Percentiles rank a stretch among this genome's conserved stretches.
Conservation (phyloP, 345 rosid species). For the Triadica sebifera region DNA sequence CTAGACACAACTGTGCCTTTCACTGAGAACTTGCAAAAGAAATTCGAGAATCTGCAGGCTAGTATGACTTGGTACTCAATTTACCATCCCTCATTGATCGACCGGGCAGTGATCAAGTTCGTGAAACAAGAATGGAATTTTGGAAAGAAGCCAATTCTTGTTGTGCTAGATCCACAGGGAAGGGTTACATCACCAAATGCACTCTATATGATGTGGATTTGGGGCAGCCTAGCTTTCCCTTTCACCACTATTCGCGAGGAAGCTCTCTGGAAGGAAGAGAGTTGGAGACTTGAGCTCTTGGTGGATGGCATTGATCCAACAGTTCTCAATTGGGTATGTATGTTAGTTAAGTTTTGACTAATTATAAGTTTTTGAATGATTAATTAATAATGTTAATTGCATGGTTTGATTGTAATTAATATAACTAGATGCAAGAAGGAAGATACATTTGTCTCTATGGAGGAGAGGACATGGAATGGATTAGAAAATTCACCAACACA, state of each 20-base stretch:
- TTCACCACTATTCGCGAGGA: slow-evolving; percentile 74
- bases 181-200: slow-evolving; percentile 72
- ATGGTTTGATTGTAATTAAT: background rate
- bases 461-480: slow-evolving; percentile 60
- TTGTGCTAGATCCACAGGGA: slow-evolving; percentile 85
- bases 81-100: slow-evolving; percentile 9
- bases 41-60: slow-evolving; percentile 18
- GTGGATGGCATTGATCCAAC: slow-evolving; percentile 70
- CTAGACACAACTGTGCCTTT: background rate
- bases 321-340: slow-evolving; percentile 66
- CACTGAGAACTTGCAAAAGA: background rate
- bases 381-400: too few relatives aligned
- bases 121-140: slow-evolving; percentile 74
- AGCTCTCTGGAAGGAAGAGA: slow-evolving; percentile 70
- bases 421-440: slow-evolving; percentile 30
- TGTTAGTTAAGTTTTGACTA: too few relatives aligned
- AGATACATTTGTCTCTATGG: slow-evolving; percentile 53
- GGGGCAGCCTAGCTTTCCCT: slow-evolving; percentile 91
- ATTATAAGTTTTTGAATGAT: too few relatives aligned
- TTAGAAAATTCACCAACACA: slow-evolving; percentile 37
- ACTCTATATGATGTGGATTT: slow-evolving; percentile 95
- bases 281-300: slow-evolving; percentile 73
- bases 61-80: slow-evolving; percentile 31
- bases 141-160: slow-evolving; percentile 77
- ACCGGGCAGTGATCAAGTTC: slow-evolving; percentile 30